Percentiles rank a stretch among this genome's conserved stretches.
Conservation (phyloP, 495 filamentous ascomycete genomes). For the Aspergillus haitiensis region DNA sequence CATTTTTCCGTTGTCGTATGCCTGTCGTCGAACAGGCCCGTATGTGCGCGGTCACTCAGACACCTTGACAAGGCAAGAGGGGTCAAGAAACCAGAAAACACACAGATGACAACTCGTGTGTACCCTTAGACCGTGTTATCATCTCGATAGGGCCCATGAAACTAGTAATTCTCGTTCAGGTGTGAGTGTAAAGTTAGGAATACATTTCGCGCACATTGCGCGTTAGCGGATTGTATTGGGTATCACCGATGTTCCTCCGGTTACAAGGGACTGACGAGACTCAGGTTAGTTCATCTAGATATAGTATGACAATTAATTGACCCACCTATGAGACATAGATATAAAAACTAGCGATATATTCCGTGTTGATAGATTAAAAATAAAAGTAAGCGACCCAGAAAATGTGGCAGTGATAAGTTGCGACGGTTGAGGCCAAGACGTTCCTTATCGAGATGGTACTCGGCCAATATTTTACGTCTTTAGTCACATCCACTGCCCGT, state of each 20-base stretch:
- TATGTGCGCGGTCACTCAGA: conserved; percentile 9
- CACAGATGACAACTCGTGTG: conserved; percentile 14
- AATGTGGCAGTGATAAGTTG: neutral
- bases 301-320: neutral
- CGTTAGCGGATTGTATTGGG: conserved; percentile 3
- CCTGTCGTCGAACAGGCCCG: conserved; percentile 21
- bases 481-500: conserved; percentile 3
- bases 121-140: conserved; percentile 7
- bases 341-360: neutral
- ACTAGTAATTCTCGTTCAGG: conserved; percentile 13
- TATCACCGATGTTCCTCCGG: neutral
- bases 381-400: too few species aligned
- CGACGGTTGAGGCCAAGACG: neutral
- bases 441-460: neutral
- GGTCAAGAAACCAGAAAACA: conserved; percentile 17
- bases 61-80: conserved; percentile 10
- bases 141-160: conserved; percentile 19
- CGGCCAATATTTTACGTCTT: conserved; percentile 2
- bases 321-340: neutral
- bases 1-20: conserved; percentile 34
- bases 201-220: conserved; percentile 21
- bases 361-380: too few species aligned
- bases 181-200: conserved; percentile 1
- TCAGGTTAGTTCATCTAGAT: neutral
- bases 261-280: neutral